Percentiles rank a stretch among this genome's conserved stretches.
Evolutionary conservation across 495 filamentous ascomycete species (phyloP).

Genomic region (Cercophora sp.): DNA sequence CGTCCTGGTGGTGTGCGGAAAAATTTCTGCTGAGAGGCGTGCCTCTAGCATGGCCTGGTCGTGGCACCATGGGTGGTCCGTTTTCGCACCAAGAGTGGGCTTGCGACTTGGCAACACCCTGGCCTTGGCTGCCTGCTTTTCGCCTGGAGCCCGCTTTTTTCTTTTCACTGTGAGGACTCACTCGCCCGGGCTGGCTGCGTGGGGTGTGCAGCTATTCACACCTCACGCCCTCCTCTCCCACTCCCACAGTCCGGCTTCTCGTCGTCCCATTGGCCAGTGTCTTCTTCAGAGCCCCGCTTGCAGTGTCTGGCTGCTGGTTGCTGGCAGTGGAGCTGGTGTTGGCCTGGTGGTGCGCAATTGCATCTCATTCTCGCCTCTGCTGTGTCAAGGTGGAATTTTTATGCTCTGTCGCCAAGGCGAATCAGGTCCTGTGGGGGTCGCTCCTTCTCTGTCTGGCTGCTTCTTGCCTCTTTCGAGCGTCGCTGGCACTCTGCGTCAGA

Average conservation of each 20-base stretch:
- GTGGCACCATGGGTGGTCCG: conserved; percentile 34
- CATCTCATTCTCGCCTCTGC: conserved; percentile 15
- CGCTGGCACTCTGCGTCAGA: too few relatives aligned
- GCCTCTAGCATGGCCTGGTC: conserved; percentile 27
- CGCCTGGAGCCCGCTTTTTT: conserved; percentile 1
- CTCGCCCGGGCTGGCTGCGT: neutral
- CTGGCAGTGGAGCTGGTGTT: too few relatives aligned
- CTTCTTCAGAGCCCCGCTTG: neutral
- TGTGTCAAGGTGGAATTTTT: conserved; percentile 15
- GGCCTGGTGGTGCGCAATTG: conserved; percentile 8
- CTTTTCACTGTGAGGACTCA: conserved; percentile 8
- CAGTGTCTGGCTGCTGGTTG: neutral
- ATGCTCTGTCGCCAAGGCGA: conserved; percentile 20
- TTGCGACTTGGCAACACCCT: conserved; percentile 20
- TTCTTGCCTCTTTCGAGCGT: neutral
- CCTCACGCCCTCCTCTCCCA: neutral
- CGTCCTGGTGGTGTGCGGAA: conserved; percentile 20
- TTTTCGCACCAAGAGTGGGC: conserved; percentile 24
- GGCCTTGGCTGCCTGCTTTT: conserved; percentile 14
- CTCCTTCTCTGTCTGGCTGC: neutral
- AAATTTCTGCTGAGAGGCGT: conserved; percentile 23
- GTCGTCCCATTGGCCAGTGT: neutral
- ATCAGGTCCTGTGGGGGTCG: conserved; percentile 16
- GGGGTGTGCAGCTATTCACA: conserved; percentile 11
- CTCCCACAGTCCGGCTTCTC: neutral